These are phyloP conservation scores for Kwoniella botswanensis DNA, from an alignment of 768 basidiomycete genomes.

Conservation along the genomic window DNA sequence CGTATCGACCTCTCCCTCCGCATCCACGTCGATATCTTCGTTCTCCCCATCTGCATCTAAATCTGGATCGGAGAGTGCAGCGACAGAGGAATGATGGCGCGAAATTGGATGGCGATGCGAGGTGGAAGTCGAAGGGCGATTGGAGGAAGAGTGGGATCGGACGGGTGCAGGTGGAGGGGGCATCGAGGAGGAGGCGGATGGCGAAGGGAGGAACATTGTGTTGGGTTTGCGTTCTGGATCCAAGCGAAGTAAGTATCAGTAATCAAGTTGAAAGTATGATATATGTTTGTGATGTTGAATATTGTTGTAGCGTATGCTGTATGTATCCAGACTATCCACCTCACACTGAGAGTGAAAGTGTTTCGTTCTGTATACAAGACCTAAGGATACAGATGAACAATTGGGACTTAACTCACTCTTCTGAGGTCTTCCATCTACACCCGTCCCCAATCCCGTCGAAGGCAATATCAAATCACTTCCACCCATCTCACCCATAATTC, in stretches of 20 bases:
- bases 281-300: background rate
- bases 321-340: too few relatives aligned
- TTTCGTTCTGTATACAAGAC: too few relatives aligned
- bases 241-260: background rate
- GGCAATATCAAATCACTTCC: constrained; percentile 41
- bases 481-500: constrained; percentile 35
- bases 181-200: constrained; percentile 30
- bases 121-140: constrained; percentile 18
- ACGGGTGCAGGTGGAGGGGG: constrained; percentile 31
- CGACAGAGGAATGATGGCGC: background rate
- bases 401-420: constrained; percentile 43
- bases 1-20: constrained; percentile 32
- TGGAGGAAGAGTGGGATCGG: constrained; percentile 22
- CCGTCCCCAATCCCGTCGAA: constrained; percentile 41
- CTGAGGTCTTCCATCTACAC: constrained; percentile 33
- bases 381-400: too few relatives aligned
- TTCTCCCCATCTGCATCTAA: constrained; percentile 1
- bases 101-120: constrained; percentile 22
- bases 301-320: too few relatives aligned
- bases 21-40: constrained; percentile 20
- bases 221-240: constrained; percentile 46
- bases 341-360: too few relatives aligned
- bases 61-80: constrained; percentile 5
- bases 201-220: constrained; percentile 35
- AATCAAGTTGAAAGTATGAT: background rate